Percentiles rank a stretch among this genome's conserved stretches.
phyloP scores from a whole-genome alignment of 306 rosid genomes.

The Cucumis cinereus region DNA sequence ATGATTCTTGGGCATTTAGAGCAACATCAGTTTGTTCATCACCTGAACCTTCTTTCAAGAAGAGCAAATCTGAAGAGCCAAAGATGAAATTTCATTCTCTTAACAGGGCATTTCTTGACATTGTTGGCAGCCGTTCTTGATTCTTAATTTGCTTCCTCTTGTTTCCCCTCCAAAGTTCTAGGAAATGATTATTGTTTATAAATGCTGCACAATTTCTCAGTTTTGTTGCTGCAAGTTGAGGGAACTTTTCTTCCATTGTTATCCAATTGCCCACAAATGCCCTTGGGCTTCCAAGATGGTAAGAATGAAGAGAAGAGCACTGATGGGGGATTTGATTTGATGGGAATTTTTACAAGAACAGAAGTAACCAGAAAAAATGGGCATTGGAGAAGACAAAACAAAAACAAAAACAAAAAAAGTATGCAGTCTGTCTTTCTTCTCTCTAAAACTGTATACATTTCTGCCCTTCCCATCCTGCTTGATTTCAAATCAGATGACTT shows the following conservation, averaged over 20 bases:
- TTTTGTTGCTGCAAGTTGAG: slow-evolving; percentile 3
- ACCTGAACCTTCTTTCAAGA: slow-evolving; percentile 7
- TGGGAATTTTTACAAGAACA: not conserved
- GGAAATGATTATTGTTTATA: slow-evolving; percentile 3
- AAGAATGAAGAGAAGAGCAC: not conserved
- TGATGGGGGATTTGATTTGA: not conserved
- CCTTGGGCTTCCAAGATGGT: not conserved
- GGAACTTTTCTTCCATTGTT: not conserved
- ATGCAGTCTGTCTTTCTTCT: slow-evolving; percentile 2
- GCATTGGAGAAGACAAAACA: not conserved
- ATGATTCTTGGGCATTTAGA: slow-evolving; percentile 2
- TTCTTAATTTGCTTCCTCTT: not conserved
- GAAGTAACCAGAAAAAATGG: not conserved
- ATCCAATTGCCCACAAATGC: not conserved
- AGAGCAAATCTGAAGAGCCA: slow-evolving; percentile 3
- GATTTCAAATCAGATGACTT: slow-evolving; percentile 4
- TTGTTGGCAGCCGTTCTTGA: slow-evolving; percentile 4
- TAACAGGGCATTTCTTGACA: not conserved
- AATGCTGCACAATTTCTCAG: not conserved
- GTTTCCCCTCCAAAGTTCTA: not conserved
- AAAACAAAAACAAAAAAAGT: not conserved
- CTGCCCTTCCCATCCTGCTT: not conserved
- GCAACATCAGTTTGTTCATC: not conserved
- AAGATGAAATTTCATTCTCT: not conserved
- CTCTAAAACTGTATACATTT: not conserved